Percentiles rank a stretch among this genome's conserved stretches.
These are phyloP conservation scores for Mycena capillaripes DNA, from an alignment of 768 basidiomycete species.

Conservation along the genomic window DNA sequence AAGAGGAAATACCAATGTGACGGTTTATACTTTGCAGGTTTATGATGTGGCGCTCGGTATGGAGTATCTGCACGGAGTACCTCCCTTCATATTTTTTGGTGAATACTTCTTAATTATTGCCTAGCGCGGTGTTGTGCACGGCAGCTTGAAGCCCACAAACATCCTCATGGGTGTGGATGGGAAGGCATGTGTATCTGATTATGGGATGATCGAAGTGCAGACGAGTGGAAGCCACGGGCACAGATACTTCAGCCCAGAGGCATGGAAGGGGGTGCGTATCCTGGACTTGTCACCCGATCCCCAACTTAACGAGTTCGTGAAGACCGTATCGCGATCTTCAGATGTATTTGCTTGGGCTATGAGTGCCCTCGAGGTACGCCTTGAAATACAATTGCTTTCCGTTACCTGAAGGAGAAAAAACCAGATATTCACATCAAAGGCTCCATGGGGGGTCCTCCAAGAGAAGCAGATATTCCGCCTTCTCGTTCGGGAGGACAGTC, in stretches of 20 bases:
- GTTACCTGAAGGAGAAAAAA: neutral
- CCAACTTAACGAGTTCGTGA: neutral
- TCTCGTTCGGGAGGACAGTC: slow-evolving; percentile 41
- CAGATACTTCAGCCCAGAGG: slow-evolving; percentile 46
- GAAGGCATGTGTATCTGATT: slow-evolving; percentile 40
- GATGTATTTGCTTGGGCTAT: slow-evolving; percentile 47
- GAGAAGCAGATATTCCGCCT: slow-evolving; percentile 45
- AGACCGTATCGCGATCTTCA: slow-evolving; percentile 43
- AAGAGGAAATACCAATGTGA: neutral
- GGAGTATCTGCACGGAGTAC: slow-evolving; percentile 42
- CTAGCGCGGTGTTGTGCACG: slow-evolving; percentile 42
- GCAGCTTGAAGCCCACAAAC: slow-evolving; percentile 43
- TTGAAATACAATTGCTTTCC: neutral
- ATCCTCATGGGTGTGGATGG: slow-evolving; percentile 38
- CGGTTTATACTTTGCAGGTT: slow-evolving; percentile 33
- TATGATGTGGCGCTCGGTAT: slow-evolving; percentile 41
- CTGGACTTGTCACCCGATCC: neutral
- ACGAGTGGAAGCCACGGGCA: slow-evolving; percentile 37
- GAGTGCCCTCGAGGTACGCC: slow-evolving; percentile 41
- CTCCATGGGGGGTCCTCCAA: slow-evolving; percentile 43
- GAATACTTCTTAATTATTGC: neutral
- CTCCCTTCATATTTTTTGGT: neutral
- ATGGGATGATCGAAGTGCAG: slow-evolving; percentile 41
- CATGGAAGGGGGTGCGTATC: slow-evolving; percentile 45
- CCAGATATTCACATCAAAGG: slow-evolving; percentile 41